phyloP scores from a whole-genome alignment of 495 filamentous ascomycete species.

The Penicillium cataractarum region DNA sequence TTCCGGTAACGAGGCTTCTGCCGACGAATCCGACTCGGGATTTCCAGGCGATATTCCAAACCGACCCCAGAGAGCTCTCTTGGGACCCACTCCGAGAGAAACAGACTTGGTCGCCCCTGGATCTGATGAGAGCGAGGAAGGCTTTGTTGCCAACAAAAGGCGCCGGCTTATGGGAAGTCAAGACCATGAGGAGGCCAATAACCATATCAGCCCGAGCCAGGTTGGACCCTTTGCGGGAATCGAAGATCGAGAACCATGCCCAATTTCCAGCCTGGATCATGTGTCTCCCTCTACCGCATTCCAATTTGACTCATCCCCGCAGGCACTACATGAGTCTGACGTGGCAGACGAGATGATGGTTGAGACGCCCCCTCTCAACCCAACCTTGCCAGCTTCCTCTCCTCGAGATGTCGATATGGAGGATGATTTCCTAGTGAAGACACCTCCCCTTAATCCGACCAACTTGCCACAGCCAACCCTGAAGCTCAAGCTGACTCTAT shows the following conservation, averaged over 20 bases:
- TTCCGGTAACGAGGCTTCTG: not conserved
- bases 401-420: slow-evolving; percentile 8
- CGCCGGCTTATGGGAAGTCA: slow-evolving; percentile 7
- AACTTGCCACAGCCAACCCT: not conserved
- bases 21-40: not conserved
- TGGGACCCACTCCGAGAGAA: not conserved
- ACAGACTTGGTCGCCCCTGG: not conserved
- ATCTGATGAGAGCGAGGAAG: slow-evolving; percentile 4
- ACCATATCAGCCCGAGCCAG: not conserved
- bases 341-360: slow-evolving; percentile 27
- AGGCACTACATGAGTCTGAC: not conserved
- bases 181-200: not conserved
- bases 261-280: not conserved
- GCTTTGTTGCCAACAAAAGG: slow-evolving; percentile 6
- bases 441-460: slow-evolving; percentile 1
- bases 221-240: not conserved
- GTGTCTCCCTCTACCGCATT: not conserved
- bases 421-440: not conserved
- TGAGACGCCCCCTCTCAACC: slow-evolving; percentile 37
- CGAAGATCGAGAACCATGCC: not conserved
- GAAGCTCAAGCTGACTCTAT: not conserved
- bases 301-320: not conserved
- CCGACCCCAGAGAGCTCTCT: not conserved
- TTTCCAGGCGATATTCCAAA: not conserved
- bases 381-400: slow-evolving; percentile 10